phyloP scores from a whole-genome alignment of 306 rosid species.

The Medicago arabica region DNA sequence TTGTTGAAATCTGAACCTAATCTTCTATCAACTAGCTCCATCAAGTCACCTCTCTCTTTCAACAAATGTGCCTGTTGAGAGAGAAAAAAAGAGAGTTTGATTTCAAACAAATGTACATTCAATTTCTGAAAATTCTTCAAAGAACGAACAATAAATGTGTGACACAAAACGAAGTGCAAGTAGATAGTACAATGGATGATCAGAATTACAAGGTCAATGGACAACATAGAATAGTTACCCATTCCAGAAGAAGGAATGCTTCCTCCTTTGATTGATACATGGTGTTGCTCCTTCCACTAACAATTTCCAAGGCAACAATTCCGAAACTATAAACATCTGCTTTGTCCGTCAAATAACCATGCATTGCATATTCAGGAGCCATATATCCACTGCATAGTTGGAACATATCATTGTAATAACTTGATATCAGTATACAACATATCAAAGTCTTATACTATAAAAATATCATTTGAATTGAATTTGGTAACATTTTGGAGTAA shows the following conservation, averaged over 20 bases:
- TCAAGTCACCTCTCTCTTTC: conserved; percentile 41
- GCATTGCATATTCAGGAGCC: too few species aligned
- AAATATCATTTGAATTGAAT: neutral
- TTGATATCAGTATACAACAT: conserved; percentile 5
- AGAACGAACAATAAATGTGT: neutral
- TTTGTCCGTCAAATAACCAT: too few species aligned
- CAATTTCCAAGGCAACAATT: conserved; percentile 62
- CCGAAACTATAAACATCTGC: too few species aligned
- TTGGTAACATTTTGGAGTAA: neutral
- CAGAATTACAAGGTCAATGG: neutral
- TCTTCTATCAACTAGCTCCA: conserved; percentile 43
- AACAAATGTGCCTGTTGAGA: conserved; percentile 35
- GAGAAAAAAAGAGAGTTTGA: neutral
- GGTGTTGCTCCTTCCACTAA: conserved; percentile 57
- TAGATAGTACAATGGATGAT: neutral
- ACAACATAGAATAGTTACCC: conserved; percentile 35
- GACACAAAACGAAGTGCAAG: neutral
- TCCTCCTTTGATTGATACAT: conserved; percentile 40
- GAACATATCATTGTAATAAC: neutral
- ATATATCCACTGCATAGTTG: too few species aligned
- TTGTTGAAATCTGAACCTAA: conserved; percentile 38
- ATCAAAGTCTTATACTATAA: neutral
- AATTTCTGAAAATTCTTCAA: neutral
- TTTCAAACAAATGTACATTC: neutral
- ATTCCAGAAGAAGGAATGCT: conserved; percentile 50